Conservation (phyloP, 805 yeast species). For the Candida caryicola region DNA sequence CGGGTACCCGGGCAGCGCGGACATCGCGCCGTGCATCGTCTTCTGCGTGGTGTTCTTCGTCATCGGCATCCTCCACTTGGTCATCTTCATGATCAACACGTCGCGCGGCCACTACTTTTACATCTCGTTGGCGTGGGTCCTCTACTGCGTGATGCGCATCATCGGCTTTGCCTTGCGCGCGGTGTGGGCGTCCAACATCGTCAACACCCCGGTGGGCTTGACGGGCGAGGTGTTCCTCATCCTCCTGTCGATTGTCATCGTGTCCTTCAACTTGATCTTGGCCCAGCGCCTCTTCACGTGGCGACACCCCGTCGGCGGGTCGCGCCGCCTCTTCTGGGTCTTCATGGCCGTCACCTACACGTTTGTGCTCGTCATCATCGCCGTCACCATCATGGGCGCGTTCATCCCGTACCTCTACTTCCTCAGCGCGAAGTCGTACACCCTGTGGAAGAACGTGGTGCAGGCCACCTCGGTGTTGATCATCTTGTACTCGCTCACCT, state of each 20-base stretch:
- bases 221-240: conserved; percentile 12
- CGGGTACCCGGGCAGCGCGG: conserved; percentile 11
- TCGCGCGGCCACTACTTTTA: conserved; percentile 16
- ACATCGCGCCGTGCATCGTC: conserved; percentile 12
- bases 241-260: conserved; percentile 14
- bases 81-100: conserved; percentile 11
- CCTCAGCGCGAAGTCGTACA: conserved; percentile 4
- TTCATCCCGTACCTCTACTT: conserved; percentile 12
- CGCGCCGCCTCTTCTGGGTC: conserved; percentile 14
- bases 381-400: conserved; percentile 11
- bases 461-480: conserved; percentile 11
- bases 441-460: conserved; percentile 10
- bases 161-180: conserved; percentile 13
- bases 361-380: conserved; percentile 10
- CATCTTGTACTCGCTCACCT: conserved; percentile 14
- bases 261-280: conserved; percentile 15
- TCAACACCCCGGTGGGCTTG: conserved; percentile 10
- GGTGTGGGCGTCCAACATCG: conserved; percentile 9
- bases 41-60: conserved; percentile 11
- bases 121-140: conserved; percentile 10
- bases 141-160: conserved; percentile 10
- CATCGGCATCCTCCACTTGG: conserved; percentile 7
- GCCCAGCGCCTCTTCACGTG: conserved; percentile 19
- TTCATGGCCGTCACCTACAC: conserved; percentile 12
- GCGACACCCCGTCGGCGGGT: conserved; percentile 22